phyloP scores from a whole-genome alignment of 1,139 yeast species.

The Geotrichum citri-aurantii region DNA sequence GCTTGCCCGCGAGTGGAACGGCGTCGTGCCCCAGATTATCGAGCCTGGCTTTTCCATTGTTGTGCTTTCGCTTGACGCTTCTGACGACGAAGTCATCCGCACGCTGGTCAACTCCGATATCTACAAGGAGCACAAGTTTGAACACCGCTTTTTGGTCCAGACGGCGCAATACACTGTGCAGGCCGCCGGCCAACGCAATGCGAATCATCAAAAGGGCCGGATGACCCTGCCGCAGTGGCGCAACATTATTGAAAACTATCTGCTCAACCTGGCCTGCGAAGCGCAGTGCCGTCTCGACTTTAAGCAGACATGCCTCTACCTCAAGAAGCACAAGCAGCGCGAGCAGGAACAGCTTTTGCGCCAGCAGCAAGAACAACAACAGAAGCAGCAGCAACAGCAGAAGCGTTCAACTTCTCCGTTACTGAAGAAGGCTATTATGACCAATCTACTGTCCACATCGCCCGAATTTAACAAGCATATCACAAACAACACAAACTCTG shows the following conservation, averaged over 20 bases:
- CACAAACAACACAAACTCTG: background rate
- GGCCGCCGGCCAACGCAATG: slow-evolving; percentile 42
- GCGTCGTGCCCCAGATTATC: slow-evolving; percentile 43
- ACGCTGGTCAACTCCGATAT: slow-evolving; percentile 51
- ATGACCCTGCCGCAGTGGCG: slow-evolving; percentile 55
- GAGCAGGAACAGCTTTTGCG: slow-evolving; percentile 25
- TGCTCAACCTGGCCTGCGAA: slow-evolving; percentile 59
- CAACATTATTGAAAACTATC: slow-evolving; percentile 58
- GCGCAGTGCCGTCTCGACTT: slow-evolving; percentile 61
- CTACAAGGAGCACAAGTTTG: slow-evolving; percentile 54
- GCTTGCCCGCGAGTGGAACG: slow-evolving; percentile 48
- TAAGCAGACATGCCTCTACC: slow-evolving; percentile 42
- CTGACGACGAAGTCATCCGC: slow-evolving; percentile 45
- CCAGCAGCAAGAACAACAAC: background rate
- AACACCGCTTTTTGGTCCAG: slow-evolving; percentile 45
- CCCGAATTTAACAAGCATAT: slow-evolving; percentile 29
- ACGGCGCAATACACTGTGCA: slow-evolving; percentile 56
- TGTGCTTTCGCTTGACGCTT: slow-evolving; percentile 46
- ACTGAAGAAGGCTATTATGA: slow-evolving; percentile 31
- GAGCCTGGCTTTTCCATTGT: slow-evolving; percentile 41
- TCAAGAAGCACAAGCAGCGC: slow-evolving; percentile 37
- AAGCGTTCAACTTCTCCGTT: slow-evolving; percentile 24
- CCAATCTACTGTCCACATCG: slow-evolving; percentile 28
- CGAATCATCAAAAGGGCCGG: background rate
- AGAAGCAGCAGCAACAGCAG: background rate